Conservation (phyloP, 202 grass and related monocot genomes). For the Panicum virgatum region DNA sequence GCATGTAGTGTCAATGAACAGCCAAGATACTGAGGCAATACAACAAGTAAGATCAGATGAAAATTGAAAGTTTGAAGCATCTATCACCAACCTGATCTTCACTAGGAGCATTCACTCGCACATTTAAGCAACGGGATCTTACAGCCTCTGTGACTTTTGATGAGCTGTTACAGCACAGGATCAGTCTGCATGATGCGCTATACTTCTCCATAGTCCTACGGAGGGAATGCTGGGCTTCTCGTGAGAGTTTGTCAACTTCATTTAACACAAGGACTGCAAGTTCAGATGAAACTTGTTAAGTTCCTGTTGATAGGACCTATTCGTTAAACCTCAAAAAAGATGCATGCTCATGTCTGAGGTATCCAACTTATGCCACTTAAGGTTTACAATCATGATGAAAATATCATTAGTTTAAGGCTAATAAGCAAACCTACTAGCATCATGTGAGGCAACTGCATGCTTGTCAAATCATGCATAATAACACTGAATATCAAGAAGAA, state of each 20-base stretch:
- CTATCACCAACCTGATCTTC: constrained; percentile 77
- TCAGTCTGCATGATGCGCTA: constrained; percentile 87
- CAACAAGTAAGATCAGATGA: background rate
- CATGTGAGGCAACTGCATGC: constrained; percentile 4
- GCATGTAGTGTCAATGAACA: constrained; percentile 14
- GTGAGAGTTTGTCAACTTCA: constrained; percentile 98
- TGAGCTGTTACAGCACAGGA: constrained; percentile 95
- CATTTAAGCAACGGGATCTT: constrained; percentile 86
- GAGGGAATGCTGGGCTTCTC: constrained; percentile 97
- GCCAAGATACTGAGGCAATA: background rate
- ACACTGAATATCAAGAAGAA: background rate
- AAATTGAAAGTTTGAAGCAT: background rate
- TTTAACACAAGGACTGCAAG: constrained; percentile 88
- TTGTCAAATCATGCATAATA: background rate
- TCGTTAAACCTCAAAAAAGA: background rate
- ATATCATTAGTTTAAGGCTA: background rate
- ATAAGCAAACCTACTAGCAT: background rate
- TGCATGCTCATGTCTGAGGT: background rate
- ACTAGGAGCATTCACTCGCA: constrained; percentile 81
- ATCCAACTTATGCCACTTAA: background rate
- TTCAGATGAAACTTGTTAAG: constrained; percentile 9
- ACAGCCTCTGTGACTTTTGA: constrained; percentile 99
- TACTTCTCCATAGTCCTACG: constrained; percentile 99
- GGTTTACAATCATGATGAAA: background rate
- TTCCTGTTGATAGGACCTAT: background rate